Percentiles rank a stretch among this genome's conserved stretches.
Evolutionary conservation across 2,329 filamentous ascomycete species (phyloP).

Genomic region (Penicillium sp.): DNA sequence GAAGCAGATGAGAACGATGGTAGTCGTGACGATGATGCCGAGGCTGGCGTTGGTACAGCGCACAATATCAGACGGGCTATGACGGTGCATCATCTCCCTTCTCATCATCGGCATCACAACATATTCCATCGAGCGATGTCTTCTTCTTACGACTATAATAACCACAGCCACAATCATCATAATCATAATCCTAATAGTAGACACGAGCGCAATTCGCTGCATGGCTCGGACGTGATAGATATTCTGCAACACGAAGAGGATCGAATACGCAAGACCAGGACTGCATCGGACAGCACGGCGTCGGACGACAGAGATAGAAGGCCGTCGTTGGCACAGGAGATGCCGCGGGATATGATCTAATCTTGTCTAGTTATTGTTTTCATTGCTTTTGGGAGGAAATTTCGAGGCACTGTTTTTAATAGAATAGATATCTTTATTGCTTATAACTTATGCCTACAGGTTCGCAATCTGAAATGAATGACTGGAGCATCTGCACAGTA

Average conservation of each 20-base stretch:
- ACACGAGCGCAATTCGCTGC: not conserved
- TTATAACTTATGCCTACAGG: not conserved
- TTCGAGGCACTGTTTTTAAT: not conserved
- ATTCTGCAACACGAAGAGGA: conserved; percentile 16
- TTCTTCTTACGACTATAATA: not conserved
- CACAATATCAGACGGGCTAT: not conserved
- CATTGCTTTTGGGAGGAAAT: not conserved
- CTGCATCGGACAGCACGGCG: not conserved
- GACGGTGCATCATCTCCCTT: not conserved
- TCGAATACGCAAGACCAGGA: not conserved
- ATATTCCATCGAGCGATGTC: conserved; percentile 1
- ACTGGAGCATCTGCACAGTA: not conserved
- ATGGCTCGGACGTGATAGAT: conserved; percentile 10
- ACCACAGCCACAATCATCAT: not conserved
- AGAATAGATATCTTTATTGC: not conserved
- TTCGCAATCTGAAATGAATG: not conserved
- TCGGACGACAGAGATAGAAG: not conserved
- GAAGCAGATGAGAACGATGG: conserved; percentile 6
- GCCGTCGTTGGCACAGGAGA: not conserved
- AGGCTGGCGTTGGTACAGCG: no score
- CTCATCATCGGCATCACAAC: not conserved
- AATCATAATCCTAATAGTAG: not conserved
- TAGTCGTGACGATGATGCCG: no score
- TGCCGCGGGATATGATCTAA: conserved; percentile 10
- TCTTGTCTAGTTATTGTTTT: not conserved